Base-by-base conservation (phyloP, 176 grass and related monocot species). In the Eleusine indica region DNA sequence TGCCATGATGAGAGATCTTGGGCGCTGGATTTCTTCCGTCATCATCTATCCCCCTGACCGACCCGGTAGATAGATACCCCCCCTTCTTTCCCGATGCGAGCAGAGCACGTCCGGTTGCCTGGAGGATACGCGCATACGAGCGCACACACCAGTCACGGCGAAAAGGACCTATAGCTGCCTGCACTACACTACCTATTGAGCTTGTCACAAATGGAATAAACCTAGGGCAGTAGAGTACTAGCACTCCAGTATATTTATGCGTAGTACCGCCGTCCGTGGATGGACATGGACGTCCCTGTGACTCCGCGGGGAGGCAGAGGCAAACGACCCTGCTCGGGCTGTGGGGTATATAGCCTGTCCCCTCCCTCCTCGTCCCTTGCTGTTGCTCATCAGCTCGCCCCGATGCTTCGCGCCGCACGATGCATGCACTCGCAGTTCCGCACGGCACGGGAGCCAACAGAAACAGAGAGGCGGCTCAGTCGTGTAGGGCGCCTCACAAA, bases 1-100 rank as follows among this genome's bases (percentile, higher is more conserved):
- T 64, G 61, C 25, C 69, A 90, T 87, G 75, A 87, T 80, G 84
- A 75, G 63, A 80, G 39, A 90, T 85, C 84, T 87, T 44, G 12
- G 47, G 32, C 63, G 77, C 25, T 80, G 62, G 89, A 84, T 83
- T 67, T 89, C 83, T 54, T 87, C 47, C 70, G 60, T 80, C 72
- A 82, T 32, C 73, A 30, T 30, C 61, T 25, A 14, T 29, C 61
- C 22, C 5, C 15, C 8, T 16, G 21, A 2, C 25, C 1, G 61
- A n/a, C 65, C 65, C 21, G 51, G 14, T 13, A 7, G 68, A 21
- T 13, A 7, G 68, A 39, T 70, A 17, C 56, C 56, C 15, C 44
- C 9, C 44, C 11, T 12, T 84, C 19, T 65, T 67, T 80, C 28
- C 37, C 64, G 35, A 4, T 39, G 57, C 19, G 40, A 37, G 63